These are phyloP conservation scores for Botrytis hyacinthi DNA, from an alignment of 2,329 filamentous ascomycete species.

Conservation along the genomic window DNA sequence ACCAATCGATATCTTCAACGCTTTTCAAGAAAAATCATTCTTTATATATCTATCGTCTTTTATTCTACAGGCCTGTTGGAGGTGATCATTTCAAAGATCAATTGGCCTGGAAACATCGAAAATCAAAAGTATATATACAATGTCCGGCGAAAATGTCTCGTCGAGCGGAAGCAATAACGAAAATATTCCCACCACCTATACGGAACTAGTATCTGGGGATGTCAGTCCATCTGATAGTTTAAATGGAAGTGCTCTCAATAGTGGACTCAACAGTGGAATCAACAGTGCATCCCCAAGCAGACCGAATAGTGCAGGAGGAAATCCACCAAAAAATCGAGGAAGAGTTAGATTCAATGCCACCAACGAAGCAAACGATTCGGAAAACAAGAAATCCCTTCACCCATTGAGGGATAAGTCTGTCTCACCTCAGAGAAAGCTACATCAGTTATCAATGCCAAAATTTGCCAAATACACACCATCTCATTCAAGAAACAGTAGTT, in stretches of 20 bases:
- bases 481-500: conserved; percentile 35
- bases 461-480: conserved; percentile 26
- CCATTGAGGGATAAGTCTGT: conserved; percentile 31
- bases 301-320: conserved; percentile 29
- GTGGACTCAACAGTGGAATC: background rate
- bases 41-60: conserved; percentile 5
- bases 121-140: background rate
- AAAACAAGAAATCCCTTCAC: conserved; percentile 32
- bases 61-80: conserved; percentile 1
- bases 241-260: background rate
- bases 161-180: conserved; percentile 13
- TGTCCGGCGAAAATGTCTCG: conserved; percentile 4
- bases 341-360: conserved; percentile 39
- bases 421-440: conserved; percentile 17
- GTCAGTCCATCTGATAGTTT: conserved; percentile 3
- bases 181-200: background rate
- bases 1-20: background rate
- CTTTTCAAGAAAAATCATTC: background rate
- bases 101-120: conserved; percentile 1
- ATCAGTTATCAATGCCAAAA: conserved; percentile 25
- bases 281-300: conserved; percentile 31
- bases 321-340: conserved; percentile 25
- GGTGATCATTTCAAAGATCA: background rate
- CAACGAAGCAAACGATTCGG: conserved; percentile 36
- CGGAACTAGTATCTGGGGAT: background rate